Evolutionary conservation across 2,329 filamentous ascomycete genomes (phyloP).

Genomic region (Exophiala oligosperma): DNA sequence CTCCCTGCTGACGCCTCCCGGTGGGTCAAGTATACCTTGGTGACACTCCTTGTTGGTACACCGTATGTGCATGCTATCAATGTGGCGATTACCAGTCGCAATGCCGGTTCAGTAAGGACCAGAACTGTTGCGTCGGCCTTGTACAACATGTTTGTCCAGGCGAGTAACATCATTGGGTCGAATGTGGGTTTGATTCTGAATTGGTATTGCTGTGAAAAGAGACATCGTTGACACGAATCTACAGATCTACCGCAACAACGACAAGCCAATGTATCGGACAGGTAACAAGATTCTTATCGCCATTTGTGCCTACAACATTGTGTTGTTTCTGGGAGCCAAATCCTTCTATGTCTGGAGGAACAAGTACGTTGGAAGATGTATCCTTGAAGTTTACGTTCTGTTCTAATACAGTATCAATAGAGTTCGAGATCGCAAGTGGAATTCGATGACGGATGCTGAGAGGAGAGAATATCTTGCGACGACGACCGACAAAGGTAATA

Average conservation of each 20-base stretch:
- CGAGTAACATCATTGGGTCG: slow-evolving; percentile 36
- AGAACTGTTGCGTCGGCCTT: slow-evolving; percentile 39
- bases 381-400: not conserved
- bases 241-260: slow-evolving; percentile 48
- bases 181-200: slow-evolving; percentile 22
- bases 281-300: slow-evolving; percentile 60
- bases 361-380: slow-evolving; percentile 23
- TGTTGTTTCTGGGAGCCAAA: slow-evolving; percentile 49
- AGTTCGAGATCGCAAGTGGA: slow-evolving; percentile 38
- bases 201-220: not conserved
- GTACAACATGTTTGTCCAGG: slow-evolving; percentile 44
- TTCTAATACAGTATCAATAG: not conserved
- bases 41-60: slow-evolving; percentile 53
- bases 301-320: slow-evolving; percentile 51
- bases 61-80: slow-evolving; percentile 60
- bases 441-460: slow-evolving; percentile 42
- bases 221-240: not conserved
- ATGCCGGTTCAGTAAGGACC: slow-evolving; percentile 40
- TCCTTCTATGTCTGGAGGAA: slow-evolving; percentile 43
- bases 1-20: slow-evolving; percentile 45
- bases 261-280: slow-evolving; percentile 57
- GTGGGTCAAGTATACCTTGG: slow-evolving; percentile 53
- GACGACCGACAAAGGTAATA: slow-evolving; percentile 43
- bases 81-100: slow-evolving; percentile 41
- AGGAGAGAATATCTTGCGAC: slow-evolving; percentile 39